phyloP scores from a whole-genome alignment of 1,139 yeast genomes.

The Pichia cactophila region DNA sequence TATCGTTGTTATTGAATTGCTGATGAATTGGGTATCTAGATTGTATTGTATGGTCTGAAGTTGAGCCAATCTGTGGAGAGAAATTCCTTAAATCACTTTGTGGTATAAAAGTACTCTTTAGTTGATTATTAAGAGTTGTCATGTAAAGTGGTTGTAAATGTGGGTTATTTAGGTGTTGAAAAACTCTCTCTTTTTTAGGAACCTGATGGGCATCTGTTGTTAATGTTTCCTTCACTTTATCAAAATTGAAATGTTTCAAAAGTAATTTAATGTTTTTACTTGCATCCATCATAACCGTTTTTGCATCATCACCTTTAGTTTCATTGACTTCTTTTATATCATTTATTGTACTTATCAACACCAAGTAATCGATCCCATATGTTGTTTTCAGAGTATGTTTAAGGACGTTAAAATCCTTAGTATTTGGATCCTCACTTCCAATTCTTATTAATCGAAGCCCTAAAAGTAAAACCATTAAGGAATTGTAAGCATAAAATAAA shows the following conservation, averaged over 20 bases:
- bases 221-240: neutral
- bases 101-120: neutral
- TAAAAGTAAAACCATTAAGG: slow-evolving; percentile 28
- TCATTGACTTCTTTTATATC: slow-evolving; percentile 17
- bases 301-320: slow-evolving; percentile 7
- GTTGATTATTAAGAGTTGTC: neutral
- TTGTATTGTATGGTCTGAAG: neutral
- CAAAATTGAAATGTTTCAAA: slow-evolving; percentile 10
- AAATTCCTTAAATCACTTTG: neutral
- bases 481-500: slow-evolving; percentile 30
- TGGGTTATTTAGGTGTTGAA: neutral
- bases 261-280: slow-evolving; percentile 14
- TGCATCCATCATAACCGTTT: slow-evolving; percentile 14
- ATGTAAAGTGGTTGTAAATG: neutral
- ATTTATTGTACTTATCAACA: slow-evolving; percentile 25
- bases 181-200: neutral
- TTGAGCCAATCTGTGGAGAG: neutral
- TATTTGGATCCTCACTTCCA: slow-evolving; percentile 3
- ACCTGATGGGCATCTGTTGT: neutral
- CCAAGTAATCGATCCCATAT: slow-evolving; percentile 18
- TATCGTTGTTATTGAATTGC: neutral
- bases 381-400: slow-evolving; percentile 16
- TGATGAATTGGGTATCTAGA: neutral
- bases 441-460: slow-evolving; percentile 25
- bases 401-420: slow-evolving; percentile 6